Conservation (phyloP, 2,329 filamentous ascomycete genomes). For the Geosmithia putterillii region DNA sequence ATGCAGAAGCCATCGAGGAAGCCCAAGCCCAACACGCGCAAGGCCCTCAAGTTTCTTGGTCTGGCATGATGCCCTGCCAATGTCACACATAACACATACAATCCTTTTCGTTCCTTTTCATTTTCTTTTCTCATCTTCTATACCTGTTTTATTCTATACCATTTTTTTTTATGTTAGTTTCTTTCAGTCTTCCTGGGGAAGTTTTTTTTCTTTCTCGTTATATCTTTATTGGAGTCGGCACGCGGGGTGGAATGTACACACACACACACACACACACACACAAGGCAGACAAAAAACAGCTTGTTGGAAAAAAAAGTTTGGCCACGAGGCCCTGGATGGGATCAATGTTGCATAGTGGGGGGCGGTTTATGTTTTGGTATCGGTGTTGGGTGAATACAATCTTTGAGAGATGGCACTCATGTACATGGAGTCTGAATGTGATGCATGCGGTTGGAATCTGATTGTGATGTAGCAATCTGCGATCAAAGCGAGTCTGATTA, state of each 20-base stretch:
- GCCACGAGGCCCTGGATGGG: not conserved
- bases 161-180: not conserved
- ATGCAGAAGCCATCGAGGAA: conserved; percentile 17
- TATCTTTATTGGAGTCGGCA: not conserved
- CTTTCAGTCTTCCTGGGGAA: not conserved
- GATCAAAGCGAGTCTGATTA: too few relatives aligned
- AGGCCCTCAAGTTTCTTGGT: conserved; percentile 42
- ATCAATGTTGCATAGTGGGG: too few relatives aligned
- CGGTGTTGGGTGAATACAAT: too few relatives aligned
- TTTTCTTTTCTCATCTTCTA: not conserved
- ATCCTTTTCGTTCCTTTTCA: not conserved
- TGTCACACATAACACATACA: too few relatives aligned
- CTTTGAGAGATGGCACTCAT: too few relatives aligned
- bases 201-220: not conserved
- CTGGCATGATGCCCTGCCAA: conserved; percentile 19
- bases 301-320: too few relatives aligned
- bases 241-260: not conserved
- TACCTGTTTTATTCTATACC: not conserved
- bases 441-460: too few relatives aligned
- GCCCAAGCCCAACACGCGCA: conserved; percentile 30
- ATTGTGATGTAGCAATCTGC: too few relatives aligned
- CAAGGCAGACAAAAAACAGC: not conserved
- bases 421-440: too few relatives aligned
- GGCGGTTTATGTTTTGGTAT: too few relatives aligned
- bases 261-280: not conserved